Conservation (phyloP, 1,284 basidiomycete genomes). For the Hemileia vastatrix region DNA sequence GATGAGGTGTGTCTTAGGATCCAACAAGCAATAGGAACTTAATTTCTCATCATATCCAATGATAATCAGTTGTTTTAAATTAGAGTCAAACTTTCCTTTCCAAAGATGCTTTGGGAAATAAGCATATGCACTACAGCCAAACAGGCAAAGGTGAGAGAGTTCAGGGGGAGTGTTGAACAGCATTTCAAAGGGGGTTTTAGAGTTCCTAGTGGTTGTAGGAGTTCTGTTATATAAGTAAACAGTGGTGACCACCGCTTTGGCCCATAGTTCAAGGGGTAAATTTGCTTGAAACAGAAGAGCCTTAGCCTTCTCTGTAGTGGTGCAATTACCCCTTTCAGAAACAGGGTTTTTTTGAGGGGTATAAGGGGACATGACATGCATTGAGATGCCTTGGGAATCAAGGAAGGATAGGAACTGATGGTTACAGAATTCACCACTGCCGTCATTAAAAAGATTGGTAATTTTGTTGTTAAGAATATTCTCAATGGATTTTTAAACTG, state of each 20-base stretch:
- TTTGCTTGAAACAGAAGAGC: slow-evolving; percentile 35
- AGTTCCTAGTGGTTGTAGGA: no score
- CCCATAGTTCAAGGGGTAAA: slow-evolving; percentile 43
- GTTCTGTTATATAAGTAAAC: slow-evolving; percentile 45
- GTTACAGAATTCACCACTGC: slow-evolving; percentile 38
- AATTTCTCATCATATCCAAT: no score
- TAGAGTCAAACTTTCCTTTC: no score
- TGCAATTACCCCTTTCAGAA: slow-evolving; percentile 37
- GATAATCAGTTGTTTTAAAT: no score
- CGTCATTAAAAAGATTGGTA: slow-evolving; percentile 42
- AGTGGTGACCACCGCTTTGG: slow-evolving; percentile 37
- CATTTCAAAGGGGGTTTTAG: no score
- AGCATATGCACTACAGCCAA: no score
- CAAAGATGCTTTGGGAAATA: no score
- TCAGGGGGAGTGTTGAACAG: no score
- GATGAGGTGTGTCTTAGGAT: no score
- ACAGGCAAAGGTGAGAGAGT: no score
- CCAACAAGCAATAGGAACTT: no score
- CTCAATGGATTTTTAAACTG: slow-evolving; percentile 38
- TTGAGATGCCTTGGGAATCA: slow-evolving; percentile 35
- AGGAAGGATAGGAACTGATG: slow-evolving; percentile 37
- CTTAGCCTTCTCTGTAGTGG: slow-evolving; percentile 33
- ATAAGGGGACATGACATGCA: slow-evolving; percentile 44
- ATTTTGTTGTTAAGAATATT: slow-evolving; percentile 34
- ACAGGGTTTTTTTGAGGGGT: slow-evolving; percentile 43